phyloP scores from a whole-genome alignment of 2,329 filamentous ascomycete species.

The Neonectria coccinea region DNA sequence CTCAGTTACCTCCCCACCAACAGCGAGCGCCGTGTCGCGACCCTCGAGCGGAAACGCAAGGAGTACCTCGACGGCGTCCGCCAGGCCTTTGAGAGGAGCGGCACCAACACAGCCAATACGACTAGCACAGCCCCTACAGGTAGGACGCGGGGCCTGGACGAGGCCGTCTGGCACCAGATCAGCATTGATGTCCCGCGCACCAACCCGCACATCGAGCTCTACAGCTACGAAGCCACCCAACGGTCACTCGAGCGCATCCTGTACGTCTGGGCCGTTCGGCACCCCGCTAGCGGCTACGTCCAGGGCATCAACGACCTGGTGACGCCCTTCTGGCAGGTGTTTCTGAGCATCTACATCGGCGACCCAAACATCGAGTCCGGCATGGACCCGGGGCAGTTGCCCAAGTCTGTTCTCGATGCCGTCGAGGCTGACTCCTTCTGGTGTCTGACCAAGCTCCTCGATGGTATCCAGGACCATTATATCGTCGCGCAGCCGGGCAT shows the following conservation, averaged over 20 bases:
- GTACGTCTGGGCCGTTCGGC: constrained; percentile 97
- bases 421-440: constrained; percentile 98
- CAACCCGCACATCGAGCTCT: constrained; percentile 94
- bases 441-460: constrained; percentile 97
- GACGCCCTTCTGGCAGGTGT: constrained; percentile 98
- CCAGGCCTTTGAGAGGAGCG: constrained; percentile 76
- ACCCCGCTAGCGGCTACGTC: constrained; percentile 97
- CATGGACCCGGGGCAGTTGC: constrained; percentile 96
- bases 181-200: constrained; percentile 97
- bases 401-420: constrained; percentile 89
- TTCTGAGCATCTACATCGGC: constrained; percentile 94
- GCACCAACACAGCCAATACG: constrained; percentile 61
- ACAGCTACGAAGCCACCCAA: constrained; percentile 96
- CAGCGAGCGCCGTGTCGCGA: constrained; percentile 89
- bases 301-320: constrained; percentile 99
- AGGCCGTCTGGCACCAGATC: constrained; percentile 99
- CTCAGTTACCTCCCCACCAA: constrained; percentile 97
- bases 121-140: constrained; percentile 53
- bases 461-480: constrained; percentile 99
- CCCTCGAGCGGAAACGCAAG: constrained; percentile 92
- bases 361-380: constrained; percentile 91
- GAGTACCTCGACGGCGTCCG: constrained; percentile 95
- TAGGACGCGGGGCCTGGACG: constrained; percentile 79
- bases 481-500: constrained; percentile 98
- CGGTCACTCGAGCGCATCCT: constrained; percentile 92